Conservation (phyloP, 257 asterid genomes). For the Paulownia fortunei region DNA sequence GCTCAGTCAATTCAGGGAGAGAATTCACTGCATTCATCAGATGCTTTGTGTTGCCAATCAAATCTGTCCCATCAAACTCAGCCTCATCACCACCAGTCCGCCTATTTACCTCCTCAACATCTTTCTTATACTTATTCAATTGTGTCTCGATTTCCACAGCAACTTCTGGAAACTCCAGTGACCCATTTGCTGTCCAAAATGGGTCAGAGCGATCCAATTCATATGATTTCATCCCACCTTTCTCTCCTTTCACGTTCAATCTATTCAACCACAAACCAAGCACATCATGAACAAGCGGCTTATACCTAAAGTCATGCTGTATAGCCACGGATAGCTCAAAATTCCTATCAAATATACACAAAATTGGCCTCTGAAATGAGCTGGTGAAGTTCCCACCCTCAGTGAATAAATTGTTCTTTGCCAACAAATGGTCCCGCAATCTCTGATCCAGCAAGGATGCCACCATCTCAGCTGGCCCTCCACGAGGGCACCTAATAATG, state of each 20-base stretch:
- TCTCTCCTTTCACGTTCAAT: slow-evolving; percentile 87
- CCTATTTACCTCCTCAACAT: slow-evolving; percentile 90
- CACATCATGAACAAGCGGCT: slow-evolving; percentile 94
- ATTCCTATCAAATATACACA: slow-evolving; percentile 90
- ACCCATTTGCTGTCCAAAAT: slow-evolving; percentile 87
- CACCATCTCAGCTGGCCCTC: slow-evolving; percentile 99
- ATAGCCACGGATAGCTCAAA: slow-evolving; percentile 90
- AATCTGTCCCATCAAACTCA: slow-evolving; percentile 85
- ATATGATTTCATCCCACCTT: slow-evolving; percentile 80
- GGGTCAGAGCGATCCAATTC: slow-evolving; percentile 83
- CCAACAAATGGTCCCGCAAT: slow-evolving; percentile 85
- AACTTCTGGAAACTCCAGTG: slow-evolving; percentile 86
- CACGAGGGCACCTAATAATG: slow-evolving; percentile 89
- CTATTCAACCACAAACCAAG: slow-evolving; percentile 93
- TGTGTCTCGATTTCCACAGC: slow-evolving; percentile 91
- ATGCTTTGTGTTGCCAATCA: slow-evolving; percentile 91
- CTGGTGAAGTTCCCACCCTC: slow-evolving; percentile 81
- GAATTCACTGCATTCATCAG: slow-evolving; percentile 95
- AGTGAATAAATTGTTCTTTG: slow-evolving; percentile 81
- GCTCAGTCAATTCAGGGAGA: slow-evolving; percentile 91
- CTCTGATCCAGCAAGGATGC: slow-evolving; percentile 90
- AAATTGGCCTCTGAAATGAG: slow-evolving; percentile 92
- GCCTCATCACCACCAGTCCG: slow-evolving; percentile 91
- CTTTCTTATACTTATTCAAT: slow-evolving; percentile 80
- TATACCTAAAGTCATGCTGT: slow-evolving; percentile 95